Percentiles rank a stretch among this genome's conserved stretches.
Conservation (phyloP, 148 eudicot species). For the Camellia granthamiana region DNA sequence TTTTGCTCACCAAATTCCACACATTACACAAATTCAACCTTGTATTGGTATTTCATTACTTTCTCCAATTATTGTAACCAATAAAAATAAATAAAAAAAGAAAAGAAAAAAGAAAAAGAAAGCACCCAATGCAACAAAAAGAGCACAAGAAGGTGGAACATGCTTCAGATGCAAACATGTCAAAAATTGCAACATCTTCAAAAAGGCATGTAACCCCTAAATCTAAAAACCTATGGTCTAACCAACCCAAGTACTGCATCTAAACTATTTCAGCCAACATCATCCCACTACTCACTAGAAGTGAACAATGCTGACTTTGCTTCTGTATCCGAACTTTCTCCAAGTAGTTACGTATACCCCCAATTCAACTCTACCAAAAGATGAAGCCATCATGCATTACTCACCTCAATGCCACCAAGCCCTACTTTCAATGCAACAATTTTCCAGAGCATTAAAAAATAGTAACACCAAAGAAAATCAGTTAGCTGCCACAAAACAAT, state of each 20-base stretch:
- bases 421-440: background rate
- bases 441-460: background rate
- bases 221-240: background rate
- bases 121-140: conserved; percentile 5
- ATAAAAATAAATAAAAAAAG: background rate
- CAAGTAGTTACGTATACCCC: background rate
- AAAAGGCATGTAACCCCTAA: conserved; percentile 2
- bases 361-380: conserved; percentile 9
- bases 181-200: background rate
- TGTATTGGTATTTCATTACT: background rate
- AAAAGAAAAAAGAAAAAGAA: too few relatives aligned
- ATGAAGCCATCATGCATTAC: conserved; percentile 8
- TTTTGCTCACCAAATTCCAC: background rate
- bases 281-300: background rate
- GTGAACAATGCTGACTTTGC: background rate
- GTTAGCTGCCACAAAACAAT: background rate
- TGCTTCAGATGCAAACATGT: background rate
- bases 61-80: background rate
- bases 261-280: conserved; percentile 1
- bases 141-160: background rate
- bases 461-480: background rate
- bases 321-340: background rate
- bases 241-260: background rate
- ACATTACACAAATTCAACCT: background rate
- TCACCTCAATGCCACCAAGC: conserved; percentile 1